Evolutionary conservation across 352 stramenopile genomes (phyloP).

Genomic region (Achlya hypogyna): DNA sequence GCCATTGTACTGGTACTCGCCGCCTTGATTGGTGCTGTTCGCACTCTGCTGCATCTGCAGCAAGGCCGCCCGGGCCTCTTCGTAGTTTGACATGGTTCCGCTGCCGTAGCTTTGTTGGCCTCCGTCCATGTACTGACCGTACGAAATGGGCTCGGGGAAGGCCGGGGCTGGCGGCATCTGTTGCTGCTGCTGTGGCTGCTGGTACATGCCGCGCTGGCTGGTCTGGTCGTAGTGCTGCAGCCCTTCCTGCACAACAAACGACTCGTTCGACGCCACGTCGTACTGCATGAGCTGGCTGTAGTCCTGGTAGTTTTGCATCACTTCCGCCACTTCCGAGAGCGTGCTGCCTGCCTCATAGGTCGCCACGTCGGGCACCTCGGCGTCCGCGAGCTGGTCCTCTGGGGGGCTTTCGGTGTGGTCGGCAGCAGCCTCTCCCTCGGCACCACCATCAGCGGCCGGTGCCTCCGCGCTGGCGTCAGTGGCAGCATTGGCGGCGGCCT

Average conservation of each 20-base stretch:
- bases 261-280: not conserved
- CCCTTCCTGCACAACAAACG: constrained; percentile 6
- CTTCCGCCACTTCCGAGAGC: not conserved
- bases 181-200: constrained; percentile 15
- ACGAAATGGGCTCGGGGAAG: constrained; percentile 1
- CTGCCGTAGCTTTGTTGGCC: not conserved
- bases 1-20: not conserved
- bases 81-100: not conserved
- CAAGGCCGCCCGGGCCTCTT: not conserved
- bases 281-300: constrained; percentile 6
- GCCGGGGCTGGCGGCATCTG: not conserved
- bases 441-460: not conserved
- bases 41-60: not conserved
- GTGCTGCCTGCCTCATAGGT: not conserved
- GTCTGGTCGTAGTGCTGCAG: constrained; percentile 4
- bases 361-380: not conserved
- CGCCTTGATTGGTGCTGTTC: not conserved
- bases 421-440: not conserved
- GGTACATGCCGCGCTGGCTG: constrained; percentile 4
- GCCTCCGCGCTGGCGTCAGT: not conserved
- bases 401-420: not conserved
- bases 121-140: not conserved
- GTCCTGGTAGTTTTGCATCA: constrained; percentile 7
- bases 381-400: not conserved
- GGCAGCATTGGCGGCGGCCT: not conserved